Conservation (phyloP, 2,329 filamentous ascomycete species). For the Ambrosiella xylebori region DNA sequence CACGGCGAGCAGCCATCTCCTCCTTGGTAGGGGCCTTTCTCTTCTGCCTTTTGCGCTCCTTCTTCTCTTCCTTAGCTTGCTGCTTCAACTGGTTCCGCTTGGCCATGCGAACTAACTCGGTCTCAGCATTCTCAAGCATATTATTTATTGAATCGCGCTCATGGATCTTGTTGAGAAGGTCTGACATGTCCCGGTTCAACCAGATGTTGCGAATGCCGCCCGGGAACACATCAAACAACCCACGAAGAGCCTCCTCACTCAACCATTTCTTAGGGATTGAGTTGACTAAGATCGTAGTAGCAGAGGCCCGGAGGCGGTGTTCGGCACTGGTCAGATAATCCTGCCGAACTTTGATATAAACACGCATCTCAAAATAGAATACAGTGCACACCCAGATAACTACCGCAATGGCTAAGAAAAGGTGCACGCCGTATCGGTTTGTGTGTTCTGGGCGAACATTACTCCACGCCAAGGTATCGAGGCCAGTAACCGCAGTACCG, state of each 20-base stretch:
- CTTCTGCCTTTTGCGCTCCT: slow-evolving; percentile 35
- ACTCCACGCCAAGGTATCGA: slow-evolving; percentile 75
- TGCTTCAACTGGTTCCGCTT: slow-evolving; percentile 65
- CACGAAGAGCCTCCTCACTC: slow-evolving; percentile 59
- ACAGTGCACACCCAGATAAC: slow-evolving; percentile 74
- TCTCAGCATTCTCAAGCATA: slow-evolving; percentile 65
- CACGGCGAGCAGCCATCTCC: slow-evolving; percentile 30
- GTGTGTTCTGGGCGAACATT: slow-evolving; percentile 56
- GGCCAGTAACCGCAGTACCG: slow-evolving; percentile 31
- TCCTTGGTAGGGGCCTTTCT: slow-evolving; percentile 33
- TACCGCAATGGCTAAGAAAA: slow-evolving; percentile 60
- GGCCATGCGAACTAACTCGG: slow-evolving; percentile 61
- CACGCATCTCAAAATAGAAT: slow-evolving; percentile 68
- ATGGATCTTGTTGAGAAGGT: slow-evolving; percentile 69
- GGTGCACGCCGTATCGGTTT: slow-evolving; percentile 64
- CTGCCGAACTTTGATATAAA: slow-evolving; percentile 85
- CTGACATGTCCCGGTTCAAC: slow-evolving; percentile 81
- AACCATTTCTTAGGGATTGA: slow-evolving; percentile 87
- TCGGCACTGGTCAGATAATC: slow-evolving; percentile 89
- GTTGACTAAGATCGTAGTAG: slow-evolving; percentile 85
- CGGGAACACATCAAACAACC: slow-evolving; percentile 87
- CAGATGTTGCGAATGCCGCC: slow-evolving; percentile 91
- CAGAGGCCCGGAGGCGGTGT: slow-evolving; percentile 80
- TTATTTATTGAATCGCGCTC: slow-evolving; percentile 53
- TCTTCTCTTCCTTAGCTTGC: slow-evolving; percentile 45